Evolutionary conservation across 176 grass and related monocot species (phyloP), one percentile per base, ranked within the genome.

Genomic region (Miscanthus lutarioriparius): DNA sequence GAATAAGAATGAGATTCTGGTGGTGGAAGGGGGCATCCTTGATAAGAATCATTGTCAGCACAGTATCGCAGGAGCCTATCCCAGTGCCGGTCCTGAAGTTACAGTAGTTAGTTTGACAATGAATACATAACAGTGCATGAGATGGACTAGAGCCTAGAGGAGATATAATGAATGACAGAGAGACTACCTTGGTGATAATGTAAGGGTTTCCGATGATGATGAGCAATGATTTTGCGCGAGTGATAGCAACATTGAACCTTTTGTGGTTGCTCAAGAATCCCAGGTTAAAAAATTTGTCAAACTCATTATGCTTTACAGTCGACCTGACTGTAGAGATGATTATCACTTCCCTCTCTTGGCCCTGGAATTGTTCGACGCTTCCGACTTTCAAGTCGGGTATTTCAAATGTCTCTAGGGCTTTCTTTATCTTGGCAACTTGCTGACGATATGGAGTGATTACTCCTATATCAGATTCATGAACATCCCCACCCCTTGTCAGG

Each of bases 261-360:
- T 86, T 92, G 14, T 86, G 66, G 45, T 98, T 98, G 74, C 91
- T 95, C 9, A 95, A 82, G 81, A 98, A 98, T n/a, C 96, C 93
- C 69, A 98, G 92, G 54, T 95, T 92, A 72, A 92, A 87, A n/a
- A 87, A 82, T 67, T 82, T 84, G 78, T 95, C 91, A 84, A 91
- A 87, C 37, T 94, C 87, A 12, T 98, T 95, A 64, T 98, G 91
- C 77, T 92, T 98, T 37, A 98, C 83, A 2, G 96, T 98, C 20
- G 93, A 98, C 70, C 93, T 91, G 53, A 98, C 96, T 44, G 96
- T 98, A 65, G 96, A 98, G 65, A 98, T 93, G 43, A 98, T 95
- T 72, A 98, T 95, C 26, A 95, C 64, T 80, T 98, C 83, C 87
- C 91, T 90, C 73, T 98, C 96, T 77, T 98, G 96, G 10, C 96